phyloP scores from a whole-genome alignment of 805 yeast genomes.

The Candida manassasensis region DNA sequence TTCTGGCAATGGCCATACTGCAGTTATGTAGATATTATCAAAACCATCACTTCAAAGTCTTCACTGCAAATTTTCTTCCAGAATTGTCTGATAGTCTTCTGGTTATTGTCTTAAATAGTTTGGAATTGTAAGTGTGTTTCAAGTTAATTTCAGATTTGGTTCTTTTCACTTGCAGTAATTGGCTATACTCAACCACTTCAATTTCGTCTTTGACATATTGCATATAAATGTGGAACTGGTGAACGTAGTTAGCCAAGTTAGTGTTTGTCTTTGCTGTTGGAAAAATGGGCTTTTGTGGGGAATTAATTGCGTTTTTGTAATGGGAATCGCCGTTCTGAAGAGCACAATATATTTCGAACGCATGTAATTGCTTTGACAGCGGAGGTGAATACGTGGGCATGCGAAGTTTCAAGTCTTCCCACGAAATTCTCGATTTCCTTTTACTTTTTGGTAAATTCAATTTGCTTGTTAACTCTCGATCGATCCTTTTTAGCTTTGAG shows the following conservation, averaged over 20 bases:
- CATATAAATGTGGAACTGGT: slow-evolving; percentile 17
- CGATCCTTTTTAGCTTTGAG: not conserved
- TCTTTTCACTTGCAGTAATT: no score
- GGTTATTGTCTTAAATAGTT: slow-evolving; percentile 1
- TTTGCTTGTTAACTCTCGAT: not conserved
- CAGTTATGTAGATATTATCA: no score
- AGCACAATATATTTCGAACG: slow-evolving; percentile 1
- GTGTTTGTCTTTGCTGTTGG: slow-evolving; percentile 23
- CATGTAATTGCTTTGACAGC: slow-evolving; percentile 5
- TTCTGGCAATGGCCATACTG: no score
- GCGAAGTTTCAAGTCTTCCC: not conserved
- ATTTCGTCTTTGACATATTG: slow-evolving; percentile 7
- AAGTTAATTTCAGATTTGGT: not conserved
- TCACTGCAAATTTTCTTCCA: not conserved
- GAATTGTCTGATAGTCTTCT: not conserved
- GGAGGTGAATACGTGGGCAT: slow-evolving; percentile 15
- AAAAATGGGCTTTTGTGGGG: slow-evolving; percentile 13
- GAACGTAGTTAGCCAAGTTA: slow-evolving; percentile 20
- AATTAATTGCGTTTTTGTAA: not conserved
- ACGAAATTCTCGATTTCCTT: not conserved
- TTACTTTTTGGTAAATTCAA: slow-evolving; percentile 1
- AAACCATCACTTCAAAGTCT: no score
- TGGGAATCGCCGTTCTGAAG: not conserved
- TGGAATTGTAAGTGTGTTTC: not conserved
- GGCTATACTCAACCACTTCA: slow-evolving; percentile 6